phyloP scores from a whole-genome alignment of 805 yeast species.

The Kluyveromyces lactis region DNA sequence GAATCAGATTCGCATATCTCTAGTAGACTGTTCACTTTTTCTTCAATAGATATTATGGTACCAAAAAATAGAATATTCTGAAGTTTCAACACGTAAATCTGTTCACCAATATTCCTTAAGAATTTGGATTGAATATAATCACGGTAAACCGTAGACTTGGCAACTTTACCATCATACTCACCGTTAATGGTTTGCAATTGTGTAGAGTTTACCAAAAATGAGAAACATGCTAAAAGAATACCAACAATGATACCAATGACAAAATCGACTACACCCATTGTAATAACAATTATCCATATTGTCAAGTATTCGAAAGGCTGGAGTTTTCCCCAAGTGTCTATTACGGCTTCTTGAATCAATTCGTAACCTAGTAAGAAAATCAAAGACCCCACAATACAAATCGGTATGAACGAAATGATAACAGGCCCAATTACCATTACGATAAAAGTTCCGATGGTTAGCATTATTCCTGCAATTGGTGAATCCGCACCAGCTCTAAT shows the following conservation, averaged over 20 bases:
- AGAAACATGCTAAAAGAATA: conserved; percentile 80
- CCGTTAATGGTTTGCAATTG: conserved; percentile 74
- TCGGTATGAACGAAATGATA: conserved; percentile 89
- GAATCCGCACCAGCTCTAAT: conserved; percentile 93
- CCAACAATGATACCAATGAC: conserved; percentile 90
- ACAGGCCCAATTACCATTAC: conserved; percentile 87
- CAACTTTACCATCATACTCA: conserved; percentile 77
- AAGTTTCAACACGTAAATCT: conserved; percentile 77
- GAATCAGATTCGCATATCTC: conserved; percentile 38
- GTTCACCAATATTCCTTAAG: conserved; percentile 77
- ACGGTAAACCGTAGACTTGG: conserved; percentile 85
- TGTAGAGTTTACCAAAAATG: conserved; percentile 92
- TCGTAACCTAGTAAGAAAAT: conserved; percentile 90
- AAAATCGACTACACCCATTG: conserved; percentile 95
- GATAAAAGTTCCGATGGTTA: conserved; percentile 71
- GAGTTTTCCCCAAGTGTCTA: conserved; percentile 75
- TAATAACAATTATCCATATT: conserved; percentile 74
- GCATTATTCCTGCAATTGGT: conserved; percentile 78
- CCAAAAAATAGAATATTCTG: conserved; percentile 92
- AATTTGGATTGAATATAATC: conserved; percentile 86
- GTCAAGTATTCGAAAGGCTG: conserved; percentile 75
- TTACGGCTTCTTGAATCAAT: conserved; percentile 73
- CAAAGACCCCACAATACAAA: conserved; percentile 90
- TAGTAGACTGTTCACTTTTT: conserved; percentile 55
- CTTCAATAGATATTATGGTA: conserved; percentile 86